These are phyloP conservation scores for Spergularia marina DNA, from an alignment of 148 eudicot genomes.

Conservation along the genomic window DNA sequence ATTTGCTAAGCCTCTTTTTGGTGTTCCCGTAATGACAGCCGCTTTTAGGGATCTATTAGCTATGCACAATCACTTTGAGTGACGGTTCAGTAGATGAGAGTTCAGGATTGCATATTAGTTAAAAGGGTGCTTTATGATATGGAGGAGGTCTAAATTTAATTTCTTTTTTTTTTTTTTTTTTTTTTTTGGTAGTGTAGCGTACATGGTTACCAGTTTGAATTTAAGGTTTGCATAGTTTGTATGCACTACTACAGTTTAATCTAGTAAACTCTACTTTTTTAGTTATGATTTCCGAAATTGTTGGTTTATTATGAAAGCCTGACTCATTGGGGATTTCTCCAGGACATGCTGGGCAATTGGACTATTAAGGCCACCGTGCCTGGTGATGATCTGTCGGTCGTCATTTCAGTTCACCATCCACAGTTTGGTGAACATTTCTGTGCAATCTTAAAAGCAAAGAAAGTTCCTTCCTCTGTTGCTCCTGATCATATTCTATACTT, in stretches of 20 bases:
- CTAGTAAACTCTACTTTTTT: no score
- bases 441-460: conserved; percentile 69
- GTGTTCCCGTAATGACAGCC: background rate
- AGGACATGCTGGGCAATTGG: conserved; percentile 98
- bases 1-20: conserved; percentile 1
- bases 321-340: conserved; percentile 14
- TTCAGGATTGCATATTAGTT: background rate
- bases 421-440: conserved; percentile 68
- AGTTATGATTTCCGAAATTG: no score
- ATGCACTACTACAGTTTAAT: no score
- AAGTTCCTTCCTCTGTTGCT: conserved; percentile 38
- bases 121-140: background rate
- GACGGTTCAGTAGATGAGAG: background rate
- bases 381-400: conserved; percentile 53
- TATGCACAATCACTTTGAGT: background rate
- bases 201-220: no score
- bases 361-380: conserved; percentile 62
- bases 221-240: no score
- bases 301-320: background rate
- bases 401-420: conserved; percentile 67
- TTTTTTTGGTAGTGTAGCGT: no score
- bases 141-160: no score
- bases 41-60: background rate
- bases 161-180: no score
- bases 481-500: conserved; percentile 52